Base-by-base conservation (phyloP, 1,284 basidiomycete genomes). In the Ustilago sp. region DNA sequence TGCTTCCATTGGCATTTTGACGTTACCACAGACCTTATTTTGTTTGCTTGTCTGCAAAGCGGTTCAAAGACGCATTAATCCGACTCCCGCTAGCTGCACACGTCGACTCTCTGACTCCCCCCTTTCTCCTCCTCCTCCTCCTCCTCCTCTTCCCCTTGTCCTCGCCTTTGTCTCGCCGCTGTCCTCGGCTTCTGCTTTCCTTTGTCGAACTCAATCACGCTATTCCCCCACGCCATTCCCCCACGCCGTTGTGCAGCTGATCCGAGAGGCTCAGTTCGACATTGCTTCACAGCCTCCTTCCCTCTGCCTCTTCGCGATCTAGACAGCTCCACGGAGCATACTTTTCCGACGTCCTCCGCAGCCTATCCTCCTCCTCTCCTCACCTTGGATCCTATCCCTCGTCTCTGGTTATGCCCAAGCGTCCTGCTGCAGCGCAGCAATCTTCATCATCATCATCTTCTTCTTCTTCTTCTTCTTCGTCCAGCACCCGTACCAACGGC, bases 331-430 rank as follows among this genome's bases (percentile, higher is more conserved):
- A 48, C 57, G 57, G 57, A 59, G 57, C 35, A 38, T 31, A 48
- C 47, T 38, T 19, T 41, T 39, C 28, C 48, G 23, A 11, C 38
- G 23, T 19, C 7, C 28, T 34, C 55, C 45, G 19, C 31, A 15
- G 8, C 56, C 54, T 34, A 11, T 52, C 41, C 58, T 47, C 4
- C 48, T 43, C 39, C 36, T 35, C 11, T 43, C 8, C 28, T 35
- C 47, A 28, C 32, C 43, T 45, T 45, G 43, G 19, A 45, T 43
- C 39, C 48, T 38, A 19, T 57, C 23, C 39, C 36, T 54, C 17
- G n/a, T 38, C 54, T 15, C 35, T 59, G 50, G 61, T 39, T 53
- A 73, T 68, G 70, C 57, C 65, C 43, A 67, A 47, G 50, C 70
- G 38, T 48, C 54, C 61, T 43, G 48, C 60, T 45, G 7, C 65